phyloP scores from a whole-genome alignment of 768 basidiomycete species.

The Suillus lakei region DNA sequence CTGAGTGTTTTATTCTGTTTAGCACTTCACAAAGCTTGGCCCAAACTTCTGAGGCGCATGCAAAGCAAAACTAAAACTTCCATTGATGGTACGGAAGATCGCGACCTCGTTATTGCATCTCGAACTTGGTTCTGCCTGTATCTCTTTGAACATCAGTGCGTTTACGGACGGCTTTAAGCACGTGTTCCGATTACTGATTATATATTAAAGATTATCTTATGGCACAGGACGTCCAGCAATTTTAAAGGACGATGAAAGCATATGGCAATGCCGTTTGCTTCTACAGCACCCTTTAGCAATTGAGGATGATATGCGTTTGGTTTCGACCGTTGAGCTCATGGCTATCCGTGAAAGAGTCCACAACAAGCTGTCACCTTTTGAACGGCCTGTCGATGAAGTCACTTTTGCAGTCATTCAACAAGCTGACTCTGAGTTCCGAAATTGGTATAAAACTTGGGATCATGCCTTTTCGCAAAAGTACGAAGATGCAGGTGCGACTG shows the following conservation, averaged over 20 bases:
- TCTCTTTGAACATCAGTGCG: conserved; percentile 93
- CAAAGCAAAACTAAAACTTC: conserved; percentile 55
- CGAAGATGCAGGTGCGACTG: conserved; percentile 70
- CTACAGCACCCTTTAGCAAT: conserved; percentile 88
- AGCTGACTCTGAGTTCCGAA: conserved; percentile 78
- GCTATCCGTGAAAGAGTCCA: conserved; percentile 86
- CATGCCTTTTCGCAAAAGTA: conserved; percentile 80
- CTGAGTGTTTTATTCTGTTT: conserved; percentile 9
- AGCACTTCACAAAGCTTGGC: conserved; percentile 95
- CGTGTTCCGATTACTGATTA: neutral
- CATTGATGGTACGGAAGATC: conserved; percentile 62
- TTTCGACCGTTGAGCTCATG: conserved; percentile 94
- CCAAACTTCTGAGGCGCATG: conserved; percentile 79
- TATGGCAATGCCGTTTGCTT: conserved; percentile 77
- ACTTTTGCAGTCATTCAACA: conserved; percentile 74
- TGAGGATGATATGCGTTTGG: conserved; percentile 92
- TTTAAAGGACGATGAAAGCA: conserved; percentile 90
- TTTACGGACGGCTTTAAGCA: conserved; percentile 16
- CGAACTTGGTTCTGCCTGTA: conserved; percentile 95
- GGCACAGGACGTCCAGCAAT: conserved; percentile 94
- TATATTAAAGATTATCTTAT: conserved; percentile 77
- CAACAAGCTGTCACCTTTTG: conserved; percentile 79
- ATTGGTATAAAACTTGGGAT: conserved; percentile 86
- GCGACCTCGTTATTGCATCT: conserved; percentile 78
- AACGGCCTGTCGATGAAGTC: conserved; percentile 73